Evolutionary conservation across 2,329 filamentous ascomycete species (phyloP), one percentile per base, ranked within the genome.

Genomic region (Ascomycota sp.): DNA sequence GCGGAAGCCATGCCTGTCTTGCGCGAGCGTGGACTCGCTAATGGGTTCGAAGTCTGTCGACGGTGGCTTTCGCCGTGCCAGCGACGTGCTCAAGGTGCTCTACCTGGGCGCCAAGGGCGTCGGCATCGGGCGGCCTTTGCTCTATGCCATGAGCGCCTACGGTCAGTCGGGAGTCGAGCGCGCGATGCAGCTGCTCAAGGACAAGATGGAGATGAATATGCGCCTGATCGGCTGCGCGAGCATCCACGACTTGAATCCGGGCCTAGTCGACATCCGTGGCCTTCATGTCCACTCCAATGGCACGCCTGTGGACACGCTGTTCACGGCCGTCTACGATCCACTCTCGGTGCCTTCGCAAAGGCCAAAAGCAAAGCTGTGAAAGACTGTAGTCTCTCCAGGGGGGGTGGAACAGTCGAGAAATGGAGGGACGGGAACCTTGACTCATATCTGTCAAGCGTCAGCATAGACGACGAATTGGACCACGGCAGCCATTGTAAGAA

Each of bases 161-260:
- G 89, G 89, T 2, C 57, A 81, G 35, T 63, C 75, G 3, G 89
- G 89, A 38, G 86, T 95, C 13, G 80, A 91, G 46, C 69, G 81
- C 22, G 89, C 89, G 21, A 93, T 95, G 77, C 77, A 83, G 53
- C 58, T 93, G 34, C 65, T 93, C 41, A 83, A 80, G 57, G 89
- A 95, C 45, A 89, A 98, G 64, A 80, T 98, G 69, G 83, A 91
- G 59, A 95, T 95, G 86, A 89, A 86, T 47, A 95, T 98, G 89
- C 71, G 89, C 6, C 59, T 98, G 37, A 82, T 98, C 41, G 89
- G 89, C 8, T 79, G 73, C 34, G 68, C 64, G 13, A 73, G 56
- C 35, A 52, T 98, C 21, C 70, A 72, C 23, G 73, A 98, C 41
- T 56, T 98, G 36, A 80, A 78, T 36, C 76, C 85, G 0, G 73